Evolutionary conservation across 164 flowering plant species (phyloP).

Genomic region (Macadamia tetraphylla): DNA sequence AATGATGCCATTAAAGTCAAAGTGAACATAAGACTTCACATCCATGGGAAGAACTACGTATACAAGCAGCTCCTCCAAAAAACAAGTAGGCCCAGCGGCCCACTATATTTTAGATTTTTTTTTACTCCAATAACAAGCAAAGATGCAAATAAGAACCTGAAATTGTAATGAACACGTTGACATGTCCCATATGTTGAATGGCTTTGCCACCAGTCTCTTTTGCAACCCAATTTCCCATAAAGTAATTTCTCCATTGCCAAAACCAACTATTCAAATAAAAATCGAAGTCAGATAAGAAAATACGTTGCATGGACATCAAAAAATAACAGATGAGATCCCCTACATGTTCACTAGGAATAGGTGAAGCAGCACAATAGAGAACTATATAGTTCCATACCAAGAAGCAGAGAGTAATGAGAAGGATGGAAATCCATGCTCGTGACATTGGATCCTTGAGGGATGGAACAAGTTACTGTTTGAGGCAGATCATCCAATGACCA

Average conservation of each 20-base stretch:
- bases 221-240: conserved; percentile 70
- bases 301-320: not conserved
- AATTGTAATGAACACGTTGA: conserved; percentile 37
- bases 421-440: conserved; percentile 97
- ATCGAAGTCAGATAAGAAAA: conserved; percentile 8
- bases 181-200: conserved; percentile 72
- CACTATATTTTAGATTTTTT: not conserved
- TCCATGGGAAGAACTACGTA: not conserved
- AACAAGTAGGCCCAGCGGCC: not conserved
- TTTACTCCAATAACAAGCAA: not conserved
- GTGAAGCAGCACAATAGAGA: not conserved
- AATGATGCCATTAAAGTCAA: not conserved
- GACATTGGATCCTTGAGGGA: conserved; percentile 72
- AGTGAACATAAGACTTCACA: not conserved
- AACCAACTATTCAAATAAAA: conserved; percentile 51
- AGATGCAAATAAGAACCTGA: conserved; percentile 44
- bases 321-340: not conserved
- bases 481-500: conserved; percentile 82
- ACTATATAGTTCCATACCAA: conserved; percentile 37
- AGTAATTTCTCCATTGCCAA: conserved; percentile 58
- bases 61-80: not conserved
- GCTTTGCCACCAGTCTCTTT: conserved; percentile 62
- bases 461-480: conserved; percentile 51
- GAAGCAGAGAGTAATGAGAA: conserved; percentile 61
- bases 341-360: not conserved